phyloP scores from a whole-genome alignment of 352 stramenopile species.

The Phytophthora cactorum region DNA sequence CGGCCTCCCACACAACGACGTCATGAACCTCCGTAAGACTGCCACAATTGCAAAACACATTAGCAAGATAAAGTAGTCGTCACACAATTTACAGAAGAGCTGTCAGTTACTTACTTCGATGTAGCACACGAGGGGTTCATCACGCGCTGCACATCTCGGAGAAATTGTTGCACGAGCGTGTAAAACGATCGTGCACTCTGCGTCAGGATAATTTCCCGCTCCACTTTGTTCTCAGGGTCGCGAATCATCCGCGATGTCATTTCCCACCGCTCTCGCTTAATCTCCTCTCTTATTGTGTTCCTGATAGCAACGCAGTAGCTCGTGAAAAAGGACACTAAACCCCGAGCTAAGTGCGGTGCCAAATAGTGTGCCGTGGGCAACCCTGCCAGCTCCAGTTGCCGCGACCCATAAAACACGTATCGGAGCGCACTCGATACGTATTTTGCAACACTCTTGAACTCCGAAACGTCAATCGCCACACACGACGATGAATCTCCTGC shows the following conservation, averaged over 20 bases:
- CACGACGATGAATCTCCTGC: conserved; percentile 16
- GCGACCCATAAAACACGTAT: conserved; percentile 84
- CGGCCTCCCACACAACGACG: conserved; percentile 58
- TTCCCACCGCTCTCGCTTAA: conserved; percentile 87
- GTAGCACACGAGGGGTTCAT: conserved; percentile 84
- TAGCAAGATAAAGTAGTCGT: conserved; percentile 3
- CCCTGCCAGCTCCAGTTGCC: conserved; percentile 79
- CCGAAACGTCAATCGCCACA: conserved; percentile 68
- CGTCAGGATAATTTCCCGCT: conserved; percentile 81
- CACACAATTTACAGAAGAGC: background rate
- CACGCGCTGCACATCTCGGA: conserved; percentile 77
- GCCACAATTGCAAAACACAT: conserved; percentile 5
- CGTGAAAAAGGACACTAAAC: conserved; percentile 61
- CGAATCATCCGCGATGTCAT: conserved; percentile 75
- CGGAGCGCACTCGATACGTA: conserved; percentile 76
- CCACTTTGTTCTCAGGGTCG: conserved; percentile 67
- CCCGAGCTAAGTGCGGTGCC: conserved; percentile 65
- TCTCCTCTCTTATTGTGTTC: conserved; percentile 69
- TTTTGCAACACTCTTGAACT: conserved; percentile 82
- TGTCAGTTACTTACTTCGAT: conserved; percentile 51
- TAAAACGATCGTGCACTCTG: conserved; percentile 83
- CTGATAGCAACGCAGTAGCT: conserved; percentile 79
- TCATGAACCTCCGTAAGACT: conserved; percentile 71
- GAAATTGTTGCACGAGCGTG: conserved; percentile 82
- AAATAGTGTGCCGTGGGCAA: conserved; percentile 79